Base-by-base conservation (phyloP, 495 filamentous ascomycete genomes). In the Penicillium cataractarum region DNA sequence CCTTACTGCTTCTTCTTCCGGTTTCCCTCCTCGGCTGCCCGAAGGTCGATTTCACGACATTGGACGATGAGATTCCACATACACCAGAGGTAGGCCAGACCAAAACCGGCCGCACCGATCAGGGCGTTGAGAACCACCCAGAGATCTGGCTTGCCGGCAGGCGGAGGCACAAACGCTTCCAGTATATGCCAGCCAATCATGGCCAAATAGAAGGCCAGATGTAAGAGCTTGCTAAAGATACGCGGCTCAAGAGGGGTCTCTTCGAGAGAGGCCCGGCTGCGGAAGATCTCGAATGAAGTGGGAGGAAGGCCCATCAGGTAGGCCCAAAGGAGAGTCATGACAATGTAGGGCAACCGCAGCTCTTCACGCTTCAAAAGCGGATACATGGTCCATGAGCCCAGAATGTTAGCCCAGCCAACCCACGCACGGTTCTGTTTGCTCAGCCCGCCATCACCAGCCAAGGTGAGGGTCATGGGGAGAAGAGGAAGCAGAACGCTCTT, bases 381-480 rank as follows among this genome's bases (percentile, higher is more conserved):
- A 70, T 91, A 99, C 82, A 98, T 86, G 13, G 93, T 97, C 92
- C 94, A 99, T 40, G 87, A 87, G 15, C 91, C 95, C 35, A 98
- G 85, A 4, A 94, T 82, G 68, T 98, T 99, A 40, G 92, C 92
- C 76, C 92, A 97, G 8, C 92, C 92, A 8, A 98, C 86, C 95
- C 95, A 99, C 7, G 92, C 86, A 21, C 96, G 86, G 21, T 83
- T 86, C 39, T 88, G 85, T 62, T 88, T 89, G 55, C 84, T 84
- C 27, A 98, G 79, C 0, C 92, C 92, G 40, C 90, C 85, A 52
- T 88, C 84, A 5, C 89, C 87, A 17, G 90, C 90, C 21, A 98
- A 84, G 5, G 97, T 79, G 9, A 97, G 77, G 0, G 93, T 97
- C 88, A 94, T 95, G 0, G 95, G 95, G 62, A 97, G 85, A 26